phyloP scores from a whole-genome alignment of 148 eudicot genomes.

The Polygonum aviculare region DNA sequence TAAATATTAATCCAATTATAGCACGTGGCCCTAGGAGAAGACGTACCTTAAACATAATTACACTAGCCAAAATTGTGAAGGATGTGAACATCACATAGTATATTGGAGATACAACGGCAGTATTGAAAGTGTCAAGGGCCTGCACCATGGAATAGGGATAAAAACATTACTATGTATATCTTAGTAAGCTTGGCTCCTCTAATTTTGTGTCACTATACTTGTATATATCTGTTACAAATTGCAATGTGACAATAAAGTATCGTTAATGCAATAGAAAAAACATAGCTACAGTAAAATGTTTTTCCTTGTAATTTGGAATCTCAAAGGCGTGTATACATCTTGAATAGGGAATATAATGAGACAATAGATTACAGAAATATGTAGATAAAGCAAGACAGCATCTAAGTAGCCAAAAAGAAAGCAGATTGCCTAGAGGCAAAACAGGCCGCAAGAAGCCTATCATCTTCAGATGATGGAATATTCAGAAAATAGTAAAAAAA shows the following conservation, averaged over 20 bases:
- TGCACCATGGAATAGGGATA: slow-evolving; percentile 27
- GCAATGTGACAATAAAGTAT: not conserved
- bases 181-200: not conserved
- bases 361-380: not conserved
- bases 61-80: slow-evolving; percentile 61
- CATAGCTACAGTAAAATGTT: not conserved
- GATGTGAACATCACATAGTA: slow-evolving; percentile 76
- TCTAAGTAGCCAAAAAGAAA: not conserved
- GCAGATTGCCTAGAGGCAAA: not conserved
- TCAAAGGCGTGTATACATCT: not conserved
- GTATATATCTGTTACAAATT: not conserved
- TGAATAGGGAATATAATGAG: not conserved
- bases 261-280: not conserved
- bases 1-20: not conserved
- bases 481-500: not conserved
- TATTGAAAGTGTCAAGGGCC: slow-evolving; percentile 77
- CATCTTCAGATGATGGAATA: not conserved
- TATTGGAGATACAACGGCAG: slow-evolving; percentile 72
- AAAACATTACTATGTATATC: not conserved
- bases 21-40: not conserved
- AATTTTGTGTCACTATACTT: not conserved
- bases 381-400: not conserved
- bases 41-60: slow-evolving; percentile 67
- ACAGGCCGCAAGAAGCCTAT: not conserved
- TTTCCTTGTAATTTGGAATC: not conserved